These are phyloP conservation scores for Magnolia sinica DNA, from an alignment of 164 flowering plant species.

Conservation along the genomic window DNA sequence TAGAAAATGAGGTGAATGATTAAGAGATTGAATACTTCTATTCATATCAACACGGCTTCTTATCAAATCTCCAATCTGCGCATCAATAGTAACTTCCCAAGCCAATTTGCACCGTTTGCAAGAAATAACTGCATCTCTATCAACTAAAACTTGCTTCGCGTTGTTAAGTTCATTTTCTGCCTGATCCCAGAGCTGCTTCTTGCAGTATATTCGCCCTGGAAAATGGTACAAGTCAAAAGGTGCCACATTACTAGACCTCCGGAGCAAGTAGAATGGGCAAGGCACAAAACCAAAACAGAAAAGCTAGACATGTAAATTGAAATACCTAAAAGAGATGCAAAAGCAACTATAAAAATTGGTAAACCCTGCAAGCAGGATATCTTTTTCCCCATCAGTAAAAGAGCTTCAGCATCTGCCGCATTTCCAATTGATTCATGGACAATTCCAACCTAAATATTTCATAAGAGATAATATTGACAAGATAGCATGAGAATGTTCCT, in stretches of 20 bases:
- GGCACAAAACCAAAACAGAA: not conserved
- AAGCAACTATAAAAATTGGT: constrained; percentile 56
- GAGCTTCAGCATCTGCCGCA: constrained; percentile 68
- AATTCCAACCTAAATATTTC: constrained; percentile 54
- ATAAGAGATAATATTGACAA: not conserved
- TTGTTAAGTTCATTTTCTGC: constrained; percentile 27
- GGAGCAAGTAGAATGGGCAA: not conserved
- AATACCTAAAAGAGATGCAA: constrained; percentile 72
- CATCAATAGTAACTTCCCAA: constrained; percentile 24
- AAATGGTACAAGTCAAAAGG: constrained; percentile 1
- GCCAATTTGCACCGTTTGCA: constrained; percentile 29
- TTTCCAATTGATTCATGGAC: constrained; percentile 76
- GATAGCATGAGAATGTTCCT: not conserved
- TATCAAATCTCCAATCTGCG: constrained; percentile 25
- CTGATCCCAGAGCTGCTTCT: constrained; percentile 28
- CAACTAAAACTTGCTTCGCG: constrained; percentile 21
- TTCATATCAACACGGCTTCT: constrained; percentile 9
- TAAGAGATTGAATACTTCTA: not conserved
- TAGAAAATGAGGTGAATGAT: constrained; percentile 10
- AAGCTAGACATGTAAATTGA: not conserved
- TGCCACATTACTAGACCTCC: not conserved
- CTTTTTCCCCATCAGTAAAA: constrained; percentile 60
- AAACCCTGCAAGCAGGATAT: constrained; percentile 56
- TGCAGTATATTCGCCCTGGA: constrained; percentile 29
- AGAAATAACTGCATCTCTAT: constrained; percentile 9